Percentiles rank a stretch among this genome's conserved stretches.
phyloP scores from a whole-genome alignment of 345 rosid genomes.

The Hibiscus syriacus region DNA sequence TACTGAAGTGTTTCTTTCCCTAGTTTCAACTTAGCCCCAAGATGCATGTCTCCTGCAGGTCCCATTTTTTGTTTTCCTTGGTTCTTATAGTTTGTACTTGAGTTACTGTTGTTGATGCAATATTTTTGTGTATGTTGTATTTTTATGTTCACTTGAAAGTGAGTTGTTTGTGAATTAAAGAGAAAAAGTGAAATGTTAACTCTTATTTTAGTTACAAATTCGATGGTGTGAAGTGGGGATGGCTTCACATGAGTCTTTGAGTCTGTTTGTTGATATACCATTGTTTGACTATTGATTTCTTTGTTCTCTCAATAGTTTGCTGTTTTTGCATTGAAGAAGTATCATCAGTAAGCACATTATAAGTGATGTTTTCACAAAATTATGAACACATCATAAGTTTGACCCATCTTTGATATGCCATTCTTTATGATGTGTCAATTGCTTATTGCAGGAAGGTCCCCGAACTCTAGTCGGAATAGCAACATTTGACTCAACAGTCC shows the following conservation, averaged over 20 bases:
- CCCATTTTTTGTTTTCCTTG: not conserved
- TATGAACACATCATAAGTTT: too few relatives aligned
- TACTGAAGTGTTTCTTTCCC: not conserved
- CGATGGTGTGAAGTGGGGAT: not conserved
- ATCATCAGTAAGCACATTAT: too few relatives aligned
- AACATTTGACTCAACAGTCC: constrained; percentile 91
- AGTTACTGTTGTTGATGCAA: not conserved
- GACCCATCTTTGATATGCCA: too few relatives aligned
- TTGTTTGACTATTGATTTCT: not conserved
- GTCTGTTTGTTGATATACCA: not conserved
- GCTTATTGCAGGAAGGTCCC: constrained; percentile 81
- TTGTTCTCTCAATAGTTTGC: not conserved
- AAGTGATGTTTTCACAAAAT: too few relatives aligned
- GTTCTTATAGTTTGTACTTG: not conserved
- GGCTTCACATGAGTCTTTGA: not conserved
- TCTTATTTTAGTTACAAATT: not conserved
- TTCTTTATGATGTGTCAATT: not conserved
- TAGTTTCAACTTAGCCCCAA: not conserved
- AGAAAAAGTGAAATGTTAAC: not conserved
- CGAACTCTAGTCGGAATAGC: constrained; percentile 97
- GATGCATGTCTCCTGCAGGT: not conserved
- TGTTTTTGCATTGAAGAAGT: not conserved
- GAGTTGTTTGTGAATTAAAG: not conserved
- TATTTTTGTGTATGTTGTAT: not conserved
- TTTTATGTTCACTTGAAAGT: not conserved